Conservation (phyloP, 2,329 filamentous ascomycete species). For the Pseudonectria buxi region DNA sequence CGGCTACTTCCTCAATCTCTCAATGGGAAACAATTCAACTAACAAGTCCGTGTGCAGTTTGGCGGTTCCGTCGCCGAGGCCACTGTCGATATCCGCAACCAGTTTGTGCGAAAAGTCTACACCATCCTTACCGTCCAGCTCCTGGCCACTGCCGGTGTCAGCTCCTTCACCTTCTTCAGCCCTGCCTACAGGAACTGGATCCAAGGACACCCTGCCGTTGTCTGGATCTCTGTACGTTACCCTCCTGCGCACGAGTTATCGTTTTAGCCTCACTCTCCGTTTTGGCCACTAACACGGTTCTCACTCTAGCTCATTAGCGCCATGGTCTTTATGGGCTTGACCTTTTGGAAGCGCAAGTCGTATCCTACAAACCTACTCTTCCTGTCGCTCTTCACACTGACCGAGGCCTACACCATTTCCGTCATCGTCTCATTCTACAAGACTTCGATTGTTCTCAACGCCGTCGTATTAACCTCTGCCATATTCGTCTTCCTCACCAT, state of each 20-base stretch:
- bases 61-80: slow-evolving; percentile 90
- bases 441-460: slow-evolving; percentile 76
- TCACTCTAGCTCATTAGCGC: slow-evolving; percentile 61
- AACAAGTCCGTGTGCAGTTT: slow-evolving; percentile 49
- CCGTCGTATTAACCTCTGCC: slow-evolving; percentile 78
- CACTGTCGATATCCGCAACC: slow-evolving; percentile 91
- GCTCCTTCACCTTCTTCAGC: slow-evolving; percentile 81
- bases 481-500: slow-evolving; percentile 74
- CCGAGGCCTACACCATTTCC: slow-evolving; percentile 90
- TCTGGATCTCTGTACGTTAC: slow-evolving; percentile 67
- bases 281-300: slow-evolving; percentile 12
- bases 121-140: slow-evolving; percentile 95
- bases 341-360: slow-evolving; percentile 92
- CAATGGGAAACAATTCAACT: slow-evolving; percentile 3
- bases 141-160: slow-evolving; percentile 72
- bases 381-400: slow-evolving; percentile 78
- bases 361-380: slow-evolving; percentile 94
- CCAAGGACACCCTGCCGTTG: slow-evolving; percentile 72
- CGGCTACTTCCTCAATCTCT: no score
- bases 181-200: slow-evolving; percentile 77
- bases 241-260: not conserved
- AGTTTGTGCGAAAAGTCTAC: slow-evolving; percentile 96
- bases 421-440: slow-evolving; percentile 91
- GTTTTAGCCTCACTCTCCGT: not conserved
- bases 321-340: slow-evolving; percentile 77